A percentile compares a stretch with the other conserved stretches of the same genome.
These are phyloP conservation scores for Neofusicoccum kwambonambiense DNA, from an alignment of 2,329 filamentous ascomycete genomes.

Conservation along the genomic window DNA sequence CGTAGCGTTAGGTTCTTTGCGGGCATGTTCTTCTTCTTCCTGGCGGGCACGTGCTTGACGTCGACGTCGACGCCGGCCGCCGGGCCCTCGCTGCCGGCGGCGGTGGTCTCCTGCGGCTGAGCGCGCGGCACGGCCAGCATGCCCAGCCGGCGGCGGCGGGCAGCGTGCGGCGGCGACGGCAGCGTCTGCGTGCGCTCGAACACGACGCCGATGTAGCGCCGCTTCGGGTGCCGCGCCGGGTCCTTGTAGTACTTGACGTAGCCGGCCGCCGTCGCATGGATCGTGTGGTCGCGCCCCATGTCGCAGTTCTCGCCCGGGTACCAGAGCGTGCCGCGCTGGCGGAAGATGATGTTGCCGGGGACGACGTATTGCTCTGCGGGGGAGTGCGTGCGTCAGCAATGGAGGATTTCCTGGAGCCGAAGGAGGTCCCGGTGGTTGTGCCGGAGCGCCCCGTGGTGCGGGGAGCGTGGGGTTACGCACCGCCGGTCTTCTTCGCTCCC, in stretches of 20 bases:
- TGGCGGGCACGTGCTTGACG: constrained; percentile 23
- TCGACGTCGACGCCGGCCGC: constrained; percentile 14
- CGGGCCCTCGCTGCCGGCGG: not conserved
- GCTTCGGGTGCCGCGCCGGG: constrained; percentile 74
- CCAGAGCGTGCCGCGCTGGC: constrained; percentile 92
- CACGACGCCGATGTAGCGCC: constrained; percentile 92
- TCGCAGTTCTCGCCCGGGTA: constrained; percentile 92
- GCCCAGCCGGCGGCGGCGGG: constrained; percentile 72
- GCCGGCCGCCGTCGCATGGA: constrained; percentile 79
- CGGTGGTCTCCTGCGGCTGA: not conserved
- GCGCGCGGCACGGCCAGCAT: constrained; percentile 57
- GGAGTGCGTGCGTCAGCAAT: not conserved
- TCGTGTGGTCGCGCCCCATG: constrained; percentile 95
- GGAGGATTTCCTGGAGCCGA: too few species aligned
- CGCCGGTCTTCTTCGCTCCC: constrained; percentile 89
- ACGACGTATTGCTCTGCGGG: constrained; percentile 83
- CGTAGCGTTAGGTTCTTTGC: constrained; percentile 40
- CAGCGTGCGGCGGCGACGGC: constrained; percentile 71
- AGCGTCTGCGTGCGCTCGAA: constrained; percentile 80
- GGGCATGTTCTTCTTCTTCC: constrained; percentile 28
- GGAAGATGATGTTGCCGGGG: constrained; percentile 96
- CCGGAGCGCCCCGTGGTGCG: too few species aligned
- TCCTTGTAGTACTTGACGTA: constrained; percentile 98
- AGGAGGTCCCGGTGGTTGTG: too few species aligned
- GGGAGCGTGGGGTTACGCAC: constrained; percentile 48